Conservation (phyloP, 1,139 yeast species). For the Magnusiomyces tetraspermus region DNA sequence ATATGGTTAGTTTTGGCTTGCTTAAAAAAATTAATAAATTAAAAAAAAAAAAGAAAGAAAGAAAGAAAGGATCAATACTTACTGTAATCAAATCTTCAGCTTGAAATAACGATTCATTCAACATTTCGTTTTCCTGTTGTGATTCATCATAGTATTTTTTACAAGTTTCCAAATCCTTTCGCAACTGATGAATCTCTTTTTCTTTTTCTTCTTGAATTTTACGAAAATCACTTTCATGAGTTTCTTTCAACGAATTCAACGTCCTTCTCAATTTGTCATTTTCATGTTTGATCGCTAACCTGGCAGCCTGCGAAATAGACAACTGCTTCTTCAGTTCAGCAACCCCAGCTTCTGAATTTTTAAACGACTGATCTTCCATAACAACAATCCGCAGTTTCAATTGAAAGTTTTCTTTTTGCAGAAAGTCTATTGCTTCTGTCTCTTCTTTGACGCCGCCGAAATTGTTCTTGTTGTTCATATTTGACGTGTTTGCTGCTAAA, state of each 20-base stretch:
- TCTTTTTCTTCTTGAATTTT: background rate
- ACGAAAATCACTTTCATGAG: background rate
- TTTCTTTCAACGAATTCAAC: conserved; percentile 4
- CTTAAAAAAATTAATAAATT: too few species aligned
- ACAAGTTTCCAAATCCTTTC: background rate
- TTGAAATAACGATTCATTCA: background rate
- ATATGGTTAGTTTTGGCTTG: background rate
- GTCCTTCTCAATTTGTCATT: conserved; percentile 18
- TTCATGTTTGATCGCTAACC: conserved; percentile 16
- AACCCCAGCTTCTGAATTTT: conserved; percentile 17
- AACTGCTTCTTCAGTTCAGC: conserved; percentile 17
- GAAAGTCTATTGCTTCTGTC: conserved; percentile 13
- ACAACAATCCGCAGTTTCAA: conserved; percentile 18
- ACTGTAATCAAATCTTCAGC: background rate
- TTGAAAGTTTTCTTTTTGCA: conserved; percentile 18
- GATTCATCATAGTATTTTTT: background rate
- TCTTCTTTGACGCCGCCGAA: conserved; percentile 16
- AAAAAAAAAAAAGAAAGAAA: too few species aligned
- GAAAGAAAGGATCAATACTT: too few species aligned
- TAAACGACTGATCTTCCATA: conserved; percentile 16
- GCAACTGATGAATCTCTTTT: background rate
- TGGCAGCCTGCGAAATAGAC: conserved; percentile 18
- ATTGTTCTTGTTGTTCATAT: too few species aligned
- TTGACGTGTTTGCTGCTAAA: too few species aligned
- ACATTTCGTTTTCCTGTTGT: background rate